Base-by-base conservation (phyloP, 2,329 filamentous ascomycete species). In the Fonsecaea monophora region DNA sequence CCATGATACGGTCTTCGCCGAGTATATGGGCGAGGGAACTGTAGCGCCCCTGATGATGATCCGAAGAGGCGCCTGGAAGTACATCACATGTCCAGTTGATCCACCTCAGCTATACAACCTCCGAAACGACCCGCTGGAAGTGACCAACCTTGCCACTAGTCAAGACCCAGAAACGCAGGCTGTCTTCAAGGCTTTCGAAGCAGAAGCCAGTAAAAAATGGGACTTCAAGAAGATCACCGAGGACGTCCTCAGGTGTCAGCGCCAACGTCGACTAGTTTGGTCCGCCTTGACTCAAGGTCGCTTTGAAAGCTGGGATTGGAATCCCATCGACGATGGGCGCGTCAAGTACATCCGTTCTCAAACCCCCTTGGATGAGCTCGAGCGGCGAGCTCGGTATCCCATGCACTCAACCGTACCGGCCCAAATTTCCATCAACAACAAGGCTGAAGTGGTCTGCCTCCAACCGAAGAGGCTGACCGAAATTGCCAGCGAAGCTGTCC, bases 1-100 rank as follows among this genome's bases (percentile, higher is more conserved):
- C 74, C 83, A 75, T 48, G 93, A 97, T 77, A 95, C 91, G 10
- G 93, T 95, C n/a, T 90, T 94, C 74, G 93, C 92, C 68, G 94
- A 97, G 81, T 97, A 97, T 81, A 96, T 94, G 75, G 94, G 92
- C 58, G 94, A 97, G 80, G 94, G 94, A 56, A 97, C 94, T 1
- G 84, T 96, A 64, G 89, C 91, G 4, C 94, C 94, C 1, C 86
- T 96, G 64, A 92, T 96, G 84, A 97, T 97, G 94, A 97, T 97
- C 75, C 89, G 91, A 65, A 89, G 92, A 62, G 92, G 92, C 8
- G 84, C 86, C 55, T 97, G 92, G 92, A 97, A 97, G 83, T 97
- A 93, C 78, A 88, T 95, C 70, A 92, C 87, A 70, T 97, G 92
- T 74, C 89, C 93, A 6, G 89, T 89, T 25, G 94, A 97, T 75